Conservation (phyloP, 495 filamentous ascomycete species). For the Letharia lupina region DNA sequence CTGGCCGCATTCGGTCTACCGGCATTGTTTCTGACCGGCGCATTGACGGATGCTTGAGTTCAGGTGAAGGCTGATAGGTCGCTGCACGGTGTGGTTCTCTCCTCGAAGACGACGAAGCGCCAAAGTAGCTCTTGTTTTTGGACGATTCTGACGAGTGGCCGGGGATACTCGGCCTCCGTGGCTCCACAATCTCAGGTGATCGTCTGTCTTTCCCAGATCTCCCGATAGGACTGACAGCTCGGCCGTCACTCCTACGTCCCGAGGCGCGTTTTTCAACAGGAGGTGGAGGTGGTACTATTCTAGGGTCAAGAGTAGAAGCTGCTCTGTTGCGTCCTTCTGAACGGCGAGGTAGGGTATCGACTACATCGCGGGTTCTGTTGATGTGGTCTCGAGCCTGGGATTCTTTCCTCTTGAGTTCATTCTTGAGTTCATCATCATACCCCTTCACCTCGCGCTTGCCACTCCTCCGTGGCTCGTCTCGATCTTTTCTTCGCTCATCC, state of each 20-base stretch:
- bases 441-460: slow-evolving; percentile 18
- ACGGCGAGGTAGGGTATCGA: slow-evolving; percentile 16
- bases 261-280: slow-evolving; percentile 13
- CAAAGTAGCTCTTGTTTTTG: slow-evolving; percentile 10
- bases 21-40: slow-evolving; percentile 33
- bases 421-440: slow-evolving; percentile 28
- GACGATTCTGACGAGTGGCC: slow-evolving; percentile 18
- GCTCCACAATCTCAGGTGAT: slow-evolving; percentile 21
- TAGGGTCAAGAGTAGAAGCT: slow-evolving; percentile 16
- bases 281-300: slow-evolving; percentile 17
- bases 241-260: slow-evolving; percentile 10
- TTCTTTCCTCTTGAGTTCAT: too few relatives aligned
- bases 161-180: slow-evolving; percentile 18
- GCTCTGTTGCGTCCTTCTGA: slow-evolving; percentile 14
- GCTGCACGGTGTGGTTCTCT: slow-evolving; percentile 20
- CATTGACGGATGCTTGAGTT: slow-evolving; percentile 21
- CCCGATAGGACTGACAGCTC: slow-evolving; percentile 20
- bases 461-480: slow-evolving; percentile 17
- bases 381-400: slow-evolving; percentile 35
- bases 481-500: slow-evolving; percentile 17
- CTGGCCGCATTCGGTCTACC: slow-evolving; percentile 18
- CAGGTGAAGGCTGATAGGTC: slow-evolving; percentile 13
- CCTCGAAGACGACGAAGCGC: slow-evolving; percentile 15
- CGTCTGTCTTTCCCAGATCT: slow-evolving; percentile 20
- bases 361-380: slow-evolving; percentile 17